Evolutionary conservation across 176 grass and related monocot genomes (phyloP).

Genomic region (Neostapfia colusana): DNA sequence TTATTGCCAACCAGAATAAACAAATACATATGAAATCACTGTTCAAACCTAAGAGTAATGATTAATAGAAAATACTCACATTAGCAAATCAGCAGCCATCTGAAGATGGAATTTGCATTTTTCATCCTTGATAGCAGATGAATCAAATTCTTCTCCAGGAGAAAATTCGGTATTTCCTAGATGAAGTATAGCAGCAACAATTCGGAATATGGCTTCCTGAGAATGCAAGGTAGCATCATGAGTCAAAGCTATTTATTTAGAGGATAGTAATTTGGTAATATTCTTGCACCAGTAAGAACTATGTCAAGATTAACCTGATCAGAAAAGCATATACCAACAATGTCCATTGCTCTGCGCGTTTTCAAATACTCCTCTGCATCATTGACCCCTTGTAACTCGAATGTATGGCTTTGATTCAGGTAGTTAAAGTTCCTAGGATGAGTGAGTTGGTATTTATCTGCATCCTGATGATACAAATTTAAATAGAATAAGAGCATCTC

Average conservation of each 20-base stretch:
- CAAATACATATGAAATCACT: background rate
- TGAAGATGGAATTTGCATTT: constrained; percentile 77
- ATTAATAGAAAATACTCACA: constrained; percentile 49
- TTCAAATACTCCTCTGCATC: constrained; percentile 66
- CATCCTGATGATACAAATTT: constrained; percentile 56
- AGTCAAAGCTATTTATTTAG: background rate
- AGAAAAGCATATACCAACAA: constrained; percentile 74
- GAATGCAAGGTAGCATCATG: constrained; percentile 6
- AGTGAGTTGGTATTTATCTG: constrained; percentile 80
- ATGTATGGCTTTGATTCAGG: constrained; percentile 74
- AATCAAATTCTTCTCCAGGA: constrained; percentile 77
- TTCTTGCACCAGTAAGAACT: background rate
- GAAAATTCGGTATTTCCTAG: constrained; percentile 86
- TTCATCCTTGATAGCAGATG: constrained; percentile 65
- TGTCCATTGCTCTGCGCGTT: constrained; percentile 85
- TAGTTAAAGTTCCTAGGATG: constrained; percentile 75
- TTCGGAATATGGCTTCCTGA: constrained; percentile 85
- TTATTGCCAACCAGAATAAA: background rate
- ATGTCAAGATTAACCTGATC: constrained; percentile 57
- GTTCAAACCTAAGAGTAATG: background rate
- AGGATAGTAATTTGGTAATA: background rate
- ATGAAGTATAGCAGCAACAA: constrained; percentile 81
- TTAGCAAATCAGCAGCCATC: constrained; percentile 79
- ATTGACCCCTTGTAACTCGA: constrained; percentile 70
- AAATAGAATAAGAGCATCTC: background rate